These are phyloP conservation scores for Pichia sp. DNA, from an alignment of 1,139 yeast genomes.

Conservation along the genomic window DNA sequence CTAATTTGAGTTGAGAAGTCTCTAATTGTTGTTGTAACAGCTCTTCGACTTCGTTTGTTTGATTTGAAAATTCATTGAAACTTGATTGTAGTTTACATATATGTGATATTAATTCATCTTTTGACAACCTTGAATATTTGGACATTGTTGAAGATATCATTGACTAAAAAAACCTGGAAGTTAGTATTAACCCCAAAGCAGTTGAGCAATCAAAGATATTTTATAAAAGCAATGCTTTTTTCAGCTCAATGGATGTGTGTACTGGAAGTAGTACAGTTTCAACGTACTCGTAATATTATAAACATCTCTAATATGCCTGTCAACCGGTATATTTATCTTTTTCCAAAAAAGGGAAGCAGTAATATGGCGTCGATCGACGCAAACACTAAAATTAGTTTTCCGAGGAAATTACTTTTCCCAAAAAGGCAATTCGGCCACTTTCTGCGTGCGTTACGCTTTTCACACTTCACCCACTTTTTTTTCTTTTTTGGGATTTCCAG, in stretches of 20 bases:
- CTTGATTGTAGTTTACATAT: constrained; percentile 20
- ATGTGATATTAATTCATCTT: constrained; percentile 18
- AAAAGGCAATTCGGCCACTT: background rate
- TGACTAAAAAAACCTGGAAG: too few relatives aligned
- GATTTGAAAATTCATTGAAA: constrained; percentile 17
- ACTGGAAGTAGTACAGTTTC: too few relatives aligned
- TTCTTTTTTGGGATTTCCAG: background rate
- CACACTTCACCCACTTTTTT: background rate
- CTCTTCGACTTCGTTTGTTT: constrained; percentile 25
- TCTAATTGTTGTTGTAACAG: constrained; percentile 22
- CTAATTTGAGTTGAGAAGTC: background rate
- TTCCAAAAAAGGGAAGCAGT: too few relatives aligned
- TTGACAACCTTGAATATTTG: constrained; percentile 5
- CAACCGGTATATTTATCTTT: too few relatives aligned
- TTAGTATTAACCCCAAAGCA: too few relatives aligned
- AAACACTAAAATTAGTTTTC: too few relatives aligned
- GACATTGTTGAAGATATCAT: background rate
- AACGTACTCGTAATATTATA: too few relatives aligned
- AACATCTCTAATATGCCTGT: too few relatives aligned
- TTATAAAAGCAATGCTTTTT: too few relatives aligned
- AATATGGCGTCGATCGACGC: too few relatives aligned
- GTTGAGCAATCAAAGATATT: too few relatives aligned
- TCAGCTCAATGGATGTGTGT: too few relatives aligned
- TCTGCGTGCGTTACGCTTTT: background rate
- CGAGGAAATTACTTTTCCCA: background rate